Base-by-base conservation (phyloP, 257 asterid genomes). In the Plantago elongata region DNA sequence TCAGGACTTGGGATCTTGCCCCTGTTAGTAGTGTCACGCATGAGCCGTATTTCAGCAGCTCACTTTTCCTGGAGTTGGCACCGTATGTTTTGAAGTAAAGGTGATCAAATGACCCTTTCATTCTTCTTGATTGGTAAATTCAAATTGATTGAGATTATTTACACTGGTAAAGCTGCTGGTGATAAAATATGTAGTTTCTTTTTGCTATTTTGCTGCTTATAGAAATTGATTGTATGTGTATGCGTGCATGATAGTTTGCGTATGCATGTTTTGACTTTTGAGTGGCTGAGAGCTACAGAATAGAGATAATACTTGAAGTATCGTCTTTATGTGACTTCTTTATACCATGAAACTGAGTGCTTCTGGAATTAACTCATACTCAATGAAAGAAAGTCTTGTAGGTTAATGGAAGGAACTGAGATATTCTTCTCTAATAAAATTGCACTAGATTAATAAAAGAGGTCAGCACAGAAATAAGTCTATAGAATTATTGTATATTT, bases 71-170 rank as follows among this genome's bases (percentile, higher is more conserved):
- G 99, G 97, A 46, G 89, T 72, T 51, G 97, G 90, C 79, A 92
- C 96, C 45, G 89, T 92, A 55, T 92, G 96, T 97, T 89, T 92
- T 67, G 99, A 81, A 73, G 99, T 96, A 14, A 77, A 89, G 76
- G 97, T 97, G 43, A 92, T 93, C 74, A 93, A 87, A 72, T 93
- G 99, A 97, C 88, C 78, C 47, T 78, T 57, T 30, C 45, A 13
- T 16, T 50, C 69, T 9, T 60, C 38, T 43, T 56, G 42, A 48
- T 61, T 51, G 65, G 65, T 51, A 18, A 16, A 38, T 15, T 44
- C 46, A 18, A 16, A 38, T 15, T 44, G 40, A 48, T 14, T 9
- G 17, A 29, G 47, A 7, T 63, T 38, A 46, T 51, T 63, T 44
- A 14, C 29, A 22, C 40, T 55, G 4, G 22, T 43, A 11, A 9